These are phyloP conservation scores for Fragilariopsis cylindrus DNA, from an alignment of 108 stramenopile species.

Conservation along the genomic window DNA sequence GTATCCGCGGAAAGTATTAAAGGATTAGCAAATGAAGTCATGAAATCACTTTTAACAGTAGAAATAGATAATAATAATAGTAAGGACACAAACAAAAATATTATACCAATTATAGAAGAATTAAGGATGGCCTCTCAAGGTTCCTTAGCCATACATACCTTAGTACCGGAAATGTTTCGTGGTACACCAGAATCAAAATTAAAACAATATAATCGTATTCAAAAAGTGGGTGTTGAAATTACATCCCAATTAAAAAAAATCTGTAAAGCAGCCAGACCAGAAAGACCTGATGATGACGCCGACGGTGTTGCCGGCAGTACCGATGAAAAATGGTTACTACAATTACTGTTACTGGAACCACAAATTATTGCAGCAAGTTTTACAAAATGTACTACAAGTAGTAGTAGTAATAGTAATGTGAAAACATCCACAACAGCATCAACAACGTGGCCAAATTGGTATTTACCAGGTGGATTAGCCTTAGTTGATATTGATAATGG, in stretches of 20 bases:
- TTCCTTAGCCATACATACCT: conserved; percentile 44
- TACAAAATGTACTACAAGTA: not conserved
- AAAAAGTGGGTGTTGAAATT: conserved; percentile 40
- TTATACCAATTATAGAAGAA: not conserved
- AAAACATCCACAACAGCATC: not conserved
- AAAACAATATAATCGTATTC: conserved; percentile 29
- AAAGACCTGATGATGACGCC: not conserved
- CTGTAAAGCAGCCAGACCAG: conserved; percentile 43
- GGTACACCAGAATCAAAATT: conserved; percentile 38
- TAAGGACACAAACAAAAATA: not conserved
- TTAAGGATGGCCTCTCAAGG: conserved; percentile 34
- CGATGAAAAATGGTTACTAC: conserved; percentile 47
- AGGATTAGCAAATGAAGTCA: conserved; percentile 42
- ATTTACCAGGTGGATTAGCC: conserved; percentile 45
- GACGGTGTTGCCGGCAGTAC: not conserved
- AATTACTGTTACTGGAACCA: conserved; percentile 51
- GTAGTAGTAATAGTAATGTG: too few relatives aligned
- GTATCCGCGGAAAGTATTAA: conserved; percentile 51
- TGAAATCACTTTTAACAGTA: not conserved
- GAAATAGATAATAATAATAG: not conserved
- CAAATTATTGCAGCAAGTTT: conserved; percentile 45
- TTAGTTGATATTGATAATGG: conserved; percentile 49
- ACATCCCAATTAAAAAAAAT: conserved; percentile 30
- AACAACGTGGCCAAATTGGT: conserved; percentile 46
- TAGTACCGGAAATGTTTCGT: conserved; percentile 57